Evolutionary conservation across 1,284 basidiomycete genomes (phyloP).

Genomic region (Sporisorium graminicola): DNA sequence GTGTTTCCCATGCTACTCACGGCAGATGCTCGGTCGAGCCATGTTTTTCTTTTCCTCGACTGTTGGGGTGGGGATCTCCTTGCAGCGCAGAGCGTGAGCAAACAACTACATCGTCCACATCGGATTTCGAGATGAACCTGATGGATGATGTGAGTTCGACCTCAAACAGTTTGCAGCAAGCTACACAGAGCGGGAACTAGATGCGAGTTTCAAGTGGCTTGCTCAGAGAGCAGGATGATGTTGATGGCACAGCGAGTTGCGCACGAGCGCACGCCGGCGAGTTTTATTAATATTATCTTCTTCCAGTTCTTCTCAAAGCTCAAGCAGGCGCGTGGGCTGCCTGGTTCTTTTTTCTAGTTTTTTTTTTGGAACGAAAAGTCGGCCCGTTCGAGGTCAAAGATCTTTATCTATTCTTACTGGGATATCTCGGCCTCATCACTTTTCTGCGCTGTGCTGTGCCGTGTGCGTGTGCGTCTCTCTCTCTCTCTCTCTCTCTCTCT

Average conservation of each 20-base stretch:
- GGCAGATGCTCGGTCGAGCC: constrained; percentile 29
- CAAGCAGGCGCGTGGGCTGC: neutral
- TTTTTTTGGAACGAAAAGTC: constrained; percentile 8
- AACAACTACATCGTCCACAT: neutral
- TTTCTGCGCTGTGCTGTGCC: constrained; percentile 6
- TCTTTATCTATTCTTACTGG: constrained; percentile 37
- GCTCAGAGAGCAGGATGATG: no score
- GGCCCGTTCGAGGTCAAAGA: constrained; percentile 19
- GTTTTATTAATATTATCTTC: constrained; percentile 9
- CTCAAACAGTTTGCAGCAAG: no score
- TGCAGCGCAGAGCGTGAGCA: neutral
- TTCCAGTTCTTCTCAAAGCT: constrained; percentile 4
- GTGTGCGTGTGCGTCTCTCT: no score
- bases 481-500: constrained; percentile 1
- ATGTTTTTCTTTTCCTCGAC: constrained; percentile 6
- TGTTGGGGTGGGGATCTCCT: constrained; percentile 10
- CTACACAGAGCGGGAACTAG: no score
- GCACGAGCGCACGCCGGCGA: constrained; percentile 11
- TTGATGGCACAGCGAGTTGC: neutral
- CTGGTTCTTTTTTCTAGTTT: constrained; percentile 14
- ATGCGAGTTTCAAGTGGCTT: no score
- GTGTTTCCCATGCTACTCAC: neutral
- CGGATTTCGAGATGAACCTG: no score
- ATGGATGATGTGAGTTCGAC: no score
- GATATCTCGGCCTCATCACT: constrained; percentile 17